phyloP scores from a whole-genome alignment of 768 basidiomycete species.

The Suillus sp. region DNA sequence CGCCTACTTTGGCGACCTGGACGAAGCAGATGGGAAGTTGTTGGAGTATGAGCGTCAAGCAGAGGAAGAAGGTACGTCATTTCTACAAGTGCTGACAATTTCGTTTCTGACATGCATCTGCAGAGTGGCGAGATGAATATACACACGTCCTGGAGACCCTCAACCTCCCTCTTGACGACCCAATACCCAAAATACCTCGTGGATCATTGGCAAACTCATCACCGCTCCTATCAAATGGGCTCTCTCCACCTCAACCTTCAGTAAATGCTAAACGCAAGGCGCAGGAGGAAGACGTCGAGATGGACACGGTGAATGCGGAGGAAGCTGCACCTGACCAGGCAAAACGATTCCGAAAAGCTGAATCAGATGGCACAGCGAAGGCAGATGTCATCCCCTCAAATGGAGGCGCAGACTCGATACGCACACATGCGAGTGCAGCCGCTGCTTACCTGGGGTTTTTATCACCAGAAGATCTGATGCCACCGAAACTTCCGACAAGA shows the following conservation, averaged over 20 bases:
- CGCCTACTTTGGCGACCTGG: conserved; percentile 88
- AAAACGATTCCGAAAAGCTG: conserved; percentile 4
- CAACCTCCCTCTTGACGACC: conserved; percentile 51
- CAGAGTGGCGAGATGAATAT: conserved; percentile 71
- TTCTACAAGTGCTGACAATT: not conserved
- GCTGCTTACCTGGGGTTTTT: conserved; percentile 76
- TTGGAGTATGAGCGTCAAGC: conserved; percentile 69
- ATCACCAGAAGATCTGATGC: conserved; percentile 67
- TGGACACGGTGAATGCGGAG: not conserved
- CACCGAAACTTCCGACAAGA: conserved; percentile 73
- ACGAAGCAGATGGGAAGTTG: conserved; percentile 71
- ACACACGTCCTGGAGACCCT: conserved; percentile 55
- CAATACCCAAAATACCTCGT: conserved; percentile 54
- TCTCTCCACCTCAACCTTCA: conserved; percentile 1
- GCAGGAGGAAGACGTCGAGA: conserved; percentile 3
- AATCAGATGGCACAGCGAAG: not conserved
- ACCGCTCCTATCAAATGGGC: conserved; percentile 24
- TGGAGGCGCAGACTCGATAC: conserved; percentile 25
- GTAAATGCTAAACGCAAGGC: conserved; percentile 2
- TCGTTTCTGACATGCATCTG: not conserved
- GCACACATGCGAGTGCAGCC: conserved; percentile 52
- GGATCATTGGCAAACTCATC: conserved; percentile 21
- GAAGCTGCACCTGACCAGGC: conserved; percentile 6
- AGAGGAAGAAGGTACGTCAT: conserved; percentile 68
- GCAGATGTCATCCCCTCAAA: not conserved